These are phyloP conservation scores for Boletus tomentosulus DNA, from an alignment of 768 basidiomycete genomes.

Conservation along the genomic window DNA sequence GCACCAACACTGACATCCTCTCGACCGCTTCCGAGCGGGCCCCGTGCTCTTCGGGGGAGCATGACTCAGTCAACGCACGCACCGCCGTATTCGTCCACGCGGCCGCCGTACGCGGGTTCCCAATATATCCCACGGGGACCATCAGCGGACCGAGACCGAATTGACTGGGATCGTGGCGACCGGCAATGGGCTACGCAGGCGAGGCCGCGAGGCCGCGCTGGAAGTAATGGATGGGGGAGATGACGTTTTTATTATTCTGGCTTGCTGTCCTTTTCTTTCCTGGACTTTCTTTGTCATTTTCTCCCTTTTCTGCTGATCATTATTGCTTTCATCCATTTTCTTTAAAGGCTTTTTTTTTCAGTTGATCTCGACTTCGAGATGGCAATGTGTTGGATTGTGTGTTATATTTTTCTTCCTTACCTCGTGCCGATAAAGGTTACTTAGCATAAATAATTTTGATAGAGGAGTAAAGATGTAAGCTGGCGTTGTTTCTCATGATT, in stretches of 20 bases:
- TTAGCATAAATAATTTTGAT: constrained; percentile 6
- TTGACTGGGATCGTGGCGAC: constrained; percentile 45
- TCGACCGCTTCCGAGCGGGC: constrained; percentile 37
- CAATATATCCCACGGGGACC: constrained; percentile 47
- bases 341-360: not conserved
- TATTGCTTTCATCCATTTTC: constrained; percentile 27
- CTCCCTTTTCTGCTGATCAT: constrained; percentile 25
- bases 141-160: constrained; percentile 47
- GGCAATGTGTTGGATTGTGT: not conserved
- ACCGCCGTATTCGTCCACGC: constrained; percentile 12
- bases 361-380: not conserved
- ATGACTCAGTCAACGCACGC: constrained; percentile 22
- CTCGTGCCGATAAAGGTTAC: not conserved
- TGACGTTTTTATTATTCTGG: constrained; percentile 4
- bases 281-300: not conserved
- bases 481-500: not conserved
- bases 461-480: not conserved
- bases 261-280: constrained; percentile 3
- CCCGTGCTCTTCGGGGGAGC: constrained; percentile 35
- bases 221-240: constrained; percentile 36
- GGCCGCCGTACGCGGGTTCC: constrained; percentile 24
- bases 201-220: constrained; percentile 31
- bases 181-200: constrained; percentile 28
- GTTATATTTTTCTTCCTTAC: constrained; percentile 1
- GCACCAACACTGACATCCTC: constrained; percentile 23